Base-by-base conservation (phyloP, 768 basidiomycete genomes). In the Melanogaster broomeanus region DNA sequence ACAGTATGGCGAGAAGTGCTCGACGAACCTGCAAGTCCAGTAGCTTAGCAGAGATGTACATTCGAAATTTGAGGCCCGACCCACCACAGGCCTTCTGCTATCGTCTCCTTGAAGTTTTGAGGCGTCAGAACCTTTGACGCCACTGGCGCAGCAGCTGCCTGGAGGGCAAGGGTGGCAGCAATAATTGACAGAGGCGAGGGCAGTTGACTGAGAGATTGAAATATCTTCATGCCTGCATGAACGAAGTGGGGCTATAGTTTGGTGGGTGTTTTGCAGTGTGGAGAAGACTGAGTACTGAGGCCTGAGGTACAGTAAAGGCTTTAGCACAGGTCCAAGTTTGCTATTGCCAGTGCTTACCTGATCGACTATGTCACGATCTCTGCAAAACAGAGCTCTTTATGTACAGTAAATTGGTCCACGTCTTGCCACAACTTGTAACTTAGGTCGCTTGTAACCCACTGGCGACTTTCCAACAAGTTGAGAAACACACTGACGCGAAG, bases 1-100 rank as follows among this genome's bases (percentile, higher is more conserved):
- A 60, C 94, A 97, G 62, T 85, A 87, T 0, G 94, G 94, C 1
- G 90, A 93, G 65, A 83, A 97, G 67, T 90, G 87, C 60, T 96
- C 93, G 43, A 96, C 74, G 52, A 95, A 84, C 84, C 84, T 78
- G 55, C 10, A 18, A 1, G 33, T 25, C 35, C 16, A 13, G 27
- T 21, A 34, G 8, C 9, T 40, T 18, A 43, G 15, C 5, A 39
- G 27, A n/a, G 41, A 37, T 21, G 12, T 40, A 41, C 34, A 38
- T 0, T 11, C 3, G 1, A 19, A 4, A 39, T 21, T 18, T 22
- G 18, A 19, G 31, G 15, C 34, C 25, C n/a, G 38, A 60, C 74
- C 6, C 41, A 79, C 87, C 86, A 90, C 4, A 83, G 71, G n/a
- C 88, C 89, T 0, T 75, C 60, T 0, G 77, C 60, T 18, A 81